phyloP scores from a whole-genome alignment of 2,329 filamentous ascomycete species.

The Podosphaera leucotricha region DNA sequence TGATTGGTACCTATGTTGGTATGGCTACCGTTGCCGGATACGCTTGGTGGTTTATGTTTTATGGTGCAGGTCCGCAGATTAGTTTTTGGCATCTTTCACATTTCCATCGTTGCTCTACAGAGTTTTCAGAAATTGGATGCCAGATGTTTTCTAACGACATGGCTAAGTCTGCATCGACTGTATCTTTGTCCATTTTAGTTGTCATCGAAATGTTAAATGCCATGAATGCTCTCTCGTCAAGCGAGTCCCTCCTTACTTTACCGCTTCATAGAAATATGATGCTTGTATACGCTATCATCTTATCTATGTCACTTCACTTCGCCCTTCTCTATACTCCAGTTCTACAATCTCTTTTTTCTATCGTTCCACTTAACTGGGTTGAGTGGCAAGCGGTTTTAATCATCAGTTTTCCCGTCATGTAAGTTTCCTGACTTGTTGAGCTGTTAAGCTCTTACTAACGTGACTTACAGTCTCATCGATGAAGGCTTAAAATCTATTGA shows the following conservation, averaged over 20 bases:
- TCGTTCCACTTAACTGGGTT: conserved; percentile 58
- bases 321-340: conserved; percentile 79
- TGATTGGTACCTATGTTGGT: conserved; percentile 88
- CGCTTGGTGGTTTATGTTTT: conserved; percentile 99
- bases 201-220: conserved; percentile 99
- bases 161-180: conserved; percentile 74
- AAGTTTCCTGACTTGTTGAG: conserved; percentile 21
- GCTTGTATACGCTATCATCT: conserved; percentile 76
- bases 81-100: conserved; percentile 69
- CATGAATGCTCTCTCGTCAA: conserved; percentile 91
- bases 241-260: conserved; percentile 77
- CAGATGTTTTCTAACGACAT: conserved; percentile 72
- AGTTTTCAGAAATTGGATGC: conserved; percentile 79
- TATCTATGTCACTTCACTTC: conserved; percentile 92
- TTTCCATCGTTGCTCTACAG: conserved; percentile 76
- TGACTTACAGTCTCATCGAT: conserved; percentile 31
- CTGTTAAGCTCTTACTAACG: background rate
- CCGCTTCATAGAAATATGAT: conserved; percentile 98
- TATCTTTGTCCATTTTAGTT: conserved; percentile 77
- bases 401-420: conserved; percentile 85
- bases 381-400: conserved; percentile 84
- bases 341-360: conserved; percentile 72
- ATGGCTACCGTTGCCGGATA: conserved; percentile 89
- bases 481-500: conserved; percentile 43
- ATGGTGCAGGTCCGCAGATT: conserved; percentile 73